These are phyloP conservation scores for Candida gorgasii DNA, from an alignment of 805 yeast species.

Conservation along the genomic window DNA sequence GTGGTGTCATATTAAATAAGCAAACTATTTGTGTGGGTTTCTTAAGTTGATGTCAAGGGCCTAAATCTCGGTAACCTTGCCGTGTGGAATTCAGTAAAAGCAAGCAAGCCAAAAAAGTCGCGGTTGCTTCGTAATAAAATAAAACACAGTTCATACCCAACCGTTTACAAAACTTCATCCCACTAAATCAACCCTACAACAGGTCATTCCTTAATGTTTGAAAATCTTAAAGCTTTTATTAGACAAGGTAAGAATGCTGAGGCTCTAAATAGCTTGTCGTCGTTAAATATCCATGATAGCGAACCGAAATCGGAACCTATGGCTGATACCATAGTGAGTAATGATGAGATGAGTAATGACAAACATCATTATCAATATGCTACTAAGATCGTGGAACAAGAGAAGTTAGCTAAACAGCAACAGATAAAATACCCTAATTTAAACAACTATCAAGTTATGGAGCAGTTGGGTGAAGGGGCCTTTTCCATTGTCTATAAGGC, in stretches of 20 bases:
- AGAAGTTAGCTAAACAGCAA: slow-evolving; percentile 23
- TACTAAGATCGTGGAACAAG: slow-evolving; percentile 38
- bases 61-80: not conserved
- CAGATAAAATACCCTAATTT: slow-evolving; percentile 35
- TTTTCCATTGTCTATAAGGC: slow-evolving; percentile 76
- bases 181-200: too few species aligned
- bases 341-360: slow-evolving; percentile 7
- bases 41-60: too few species aligned
- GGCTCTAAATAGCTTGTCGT: slow-evolving; percentile 20
- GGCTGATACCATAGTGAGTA: slow-evolving; percentile 1
- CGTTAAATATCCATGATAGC: slow-evolving; percentile 4
- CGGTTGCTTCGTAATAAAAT: slow-evolving; percentile 3
- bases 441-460: slow-evolving; percentile 45
- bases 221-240: slow-evolving; percentile 59
- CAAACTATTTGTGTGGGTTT: too few species aligned
- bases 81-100: slow-evolving; percentile 5
- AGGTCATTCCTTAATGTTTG: slow-evolving; percentile 33
- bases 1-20: not conserved
- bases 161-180: slow-evolving; percentile 1
- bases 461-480: slow-evolving; percentile 78
- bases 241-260: slow-evolving; percentile 65
- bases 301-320: not conserved
- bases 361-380: slow-evolving; percentile 20
- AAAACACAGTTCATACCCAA: not conserved
- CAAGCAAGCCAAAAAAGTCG: slow-evolving; percentile 4